phyloP scores from a whole-genome alignment of 331 rosid genomes.

The Phaseolus coccineus region DNA sequence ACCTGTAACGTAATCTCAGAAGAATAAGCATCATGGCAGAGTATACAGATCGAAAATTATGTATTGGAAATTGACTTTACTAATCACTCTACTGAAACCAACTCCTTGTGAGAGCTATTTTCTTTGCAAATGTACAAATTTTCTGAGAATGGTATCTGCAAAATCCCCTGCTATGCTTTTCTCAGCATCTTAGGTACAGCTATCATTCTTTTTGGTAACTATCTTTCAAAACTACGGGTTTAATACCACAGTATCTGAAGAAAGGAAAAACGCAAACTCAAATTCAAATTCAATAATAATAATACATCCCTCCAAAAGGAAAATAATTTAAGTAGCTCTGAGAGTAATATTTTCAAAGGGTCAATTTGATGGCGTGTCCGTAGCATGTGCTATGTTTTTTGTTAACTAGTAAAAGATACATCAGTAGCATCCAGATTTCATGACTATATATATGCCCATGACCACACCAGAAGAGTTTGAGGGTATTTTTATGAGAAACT shows the following conservation, averaged over 20 bases:
- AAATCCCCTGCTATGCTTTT: neutral
- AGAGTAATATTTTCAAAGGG: neutral
- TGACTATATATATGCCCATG: neutral
- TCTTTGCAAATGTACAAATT: neutral
- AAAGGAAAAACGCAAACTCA: neutral
- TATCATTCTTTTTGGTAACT: neutral
- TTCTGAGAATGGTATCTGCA: neutral
- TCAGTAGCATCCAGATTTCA: neutral
- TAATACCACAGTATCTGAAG: neutral
- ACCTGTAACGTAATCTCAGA: neutral
- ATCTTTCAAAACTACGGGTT: neutral
- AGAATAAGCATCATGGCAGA: conserved; percentile 17
- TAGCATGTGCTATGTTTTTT: neutral
- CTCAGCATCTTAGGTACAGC: neutral
- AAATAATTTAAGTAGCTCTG: neutral
- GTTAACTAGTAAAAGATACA: neutral
- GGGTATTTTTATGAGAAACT: too few relatives aligned
- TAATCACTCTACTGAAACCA: neutral
- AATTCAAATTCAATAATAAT: neutral
- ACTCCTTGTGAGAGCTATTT: neutral
- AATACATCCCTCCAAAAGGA: neutral
- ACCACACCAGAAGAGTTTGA: neutral
- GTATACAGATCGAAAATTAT: neutral
- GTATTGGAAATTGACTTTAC: neutral
- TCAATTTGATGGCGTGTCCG: neutral